Evolutionary conservation across 106 monocot genomes (phyloP).

Genomic region (Narthecium ossifragum): DNA sequence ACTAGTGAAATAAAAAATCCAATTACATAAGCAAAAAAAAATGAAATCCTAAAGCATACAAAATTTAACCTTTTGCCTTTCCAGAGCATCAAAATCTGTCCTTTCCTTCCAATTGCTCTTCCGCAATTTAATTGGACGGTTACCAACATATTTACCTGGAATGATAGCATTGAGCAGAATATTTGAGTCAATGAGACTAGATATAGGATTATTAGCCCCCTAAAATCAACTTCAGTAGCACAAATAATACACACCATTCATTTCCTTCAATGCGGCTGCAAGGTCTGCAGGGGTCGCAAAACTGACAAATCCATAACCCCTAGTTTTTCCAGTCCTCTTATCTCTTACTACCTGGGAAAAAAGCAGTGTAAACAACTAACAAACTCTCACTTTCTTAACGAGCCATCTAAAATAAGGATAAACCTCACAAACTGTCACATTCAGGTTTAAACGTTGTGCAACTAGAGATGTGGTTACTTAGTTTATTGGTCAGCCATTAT

Average conservation of each 20-base stretch:
- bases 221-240: background rate
- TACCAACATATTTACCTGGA: conserved; percentile 94
- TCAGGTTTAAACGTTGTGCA: no score
- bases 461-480: no score
- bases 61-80: conserved; percentile 70
- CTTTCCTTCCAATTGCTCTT: conserved; percentile 98
- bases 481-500: no score
- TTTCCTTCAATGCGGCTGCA: conserved; percentile 87
- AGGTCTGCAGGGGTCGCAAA: conserved; percentile 79
- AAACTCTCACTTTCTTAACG: no score
- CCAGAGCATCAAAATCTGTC: conserved; percentile 78
- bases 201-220: background rate
- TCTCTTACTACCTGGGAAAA: conserved; percentile 82
- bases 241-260: conserved; percentile 57
- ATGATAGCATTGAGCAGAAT: background rate
- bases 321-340: conserved; percentile 93
- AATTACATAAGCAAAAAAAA: no score
- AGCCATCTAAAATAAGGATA: no score
- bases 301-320: conserved; percentile 94
- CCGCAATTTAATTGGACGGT: conserved; percentile 84
- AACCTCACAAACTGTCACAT: no score
- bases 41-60: no score
- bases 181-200: background rate
- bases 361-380: no score
- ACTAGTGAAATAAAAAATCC: no score